phyloP scores from a whole-genome alignment of 23 red algal species.

The Cyanidioschyzon merolae region DNA sequence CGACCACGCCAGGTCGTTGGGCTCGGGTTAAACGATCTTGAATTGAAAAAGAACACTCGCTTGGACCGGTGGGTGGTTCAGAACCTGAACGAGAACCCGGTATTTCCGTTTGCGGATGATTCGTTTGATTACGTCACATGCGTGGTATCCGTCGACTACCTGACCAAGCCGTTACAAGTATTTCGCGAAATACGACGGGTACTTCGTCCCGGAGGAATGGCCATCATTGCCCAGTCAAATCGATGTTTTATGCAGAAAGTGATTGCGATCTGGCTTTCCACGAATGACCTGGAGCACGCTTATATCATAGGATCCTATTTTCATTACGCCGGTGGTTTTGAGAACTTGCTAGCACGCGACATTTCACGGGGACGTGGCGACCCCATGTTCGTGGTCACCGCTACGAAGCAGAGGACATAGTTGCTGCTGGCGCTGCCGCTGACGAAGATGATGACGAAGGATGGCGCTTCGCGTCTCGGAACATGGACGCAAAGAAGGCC shows the following conservation, averaged over 20 bases:
- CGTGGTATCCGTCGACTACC: constrained; percentile 65
- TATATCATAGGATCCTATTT: constrained; percentile 95
- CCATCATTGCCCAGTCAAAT: constrained; percentile 47
- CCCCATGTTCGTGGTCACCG: constrained; percentile 54
- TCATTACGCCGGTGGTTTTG: constrained; percentile 66
- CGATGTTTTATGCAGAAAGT: constrained; percentile 70
- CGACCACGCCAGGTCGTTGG: constrained; percentile 25
- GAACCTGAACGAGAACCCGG: constrained; percentile 45
- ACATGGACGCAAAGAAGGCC: constrained; percentile 21
- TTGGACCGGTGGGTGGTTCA: constrained; percentile 31
- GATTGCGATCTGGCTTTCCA: constrained; percentile 49
- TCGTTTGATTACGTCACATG: constrained; percentile 62
- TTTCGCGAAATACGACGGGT: constrained; percentile 49
- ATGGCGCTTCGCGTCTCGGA: neutral
- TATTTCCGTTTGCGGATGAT: constrained; percentile 46
- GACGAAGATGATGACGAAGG: neutral
- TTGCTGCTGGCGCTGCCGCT: neutral
- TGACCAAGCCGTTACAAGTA: constrained; percentile 39
- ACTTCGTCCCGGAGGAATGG: constrained; percentile 31
- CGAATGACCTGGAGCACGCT: constrained; percentile 71
- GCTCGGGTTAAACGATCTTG: constrained; percentile 51
- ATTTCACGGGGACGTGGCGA: constrained; percentile 33
- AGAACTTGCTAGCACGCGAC: constrained; percentile 19
- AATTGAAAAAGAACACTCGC: constrained; percentile 41
- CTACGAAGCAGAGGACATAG: neutral